Evolutionary conservation across 2,329 filamentous ascomycete genomes (phyloP).

Genomic region (Exophiala calicioides): DNA sequence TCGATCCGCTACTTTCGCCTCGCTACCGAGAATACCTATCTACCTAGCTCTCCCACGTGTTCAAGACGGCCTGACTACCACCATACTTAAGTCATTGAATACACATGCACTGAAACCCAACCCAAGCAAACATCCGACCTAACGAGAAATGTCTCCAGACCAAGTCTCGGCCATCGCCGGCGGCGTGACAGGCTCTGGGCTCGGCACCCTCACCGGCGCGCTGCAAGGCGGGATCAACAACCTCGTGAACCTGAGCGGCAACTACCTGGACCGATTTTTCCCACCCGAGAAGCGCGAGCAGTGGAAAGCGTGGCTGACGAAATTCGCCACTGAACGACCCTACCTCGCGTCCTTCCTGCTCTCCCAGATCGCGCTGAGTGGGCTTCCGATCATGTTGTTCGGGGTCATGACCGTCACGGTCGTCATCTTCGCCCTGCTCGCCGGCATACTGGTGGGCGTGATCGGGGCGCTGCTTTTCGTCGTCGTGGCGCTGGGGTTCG

Average conservation of each 20-base stretch:
- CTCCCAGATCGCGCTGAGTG: constrained; percentile 64
- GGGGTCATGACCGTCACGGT: constrained; percentile 64
- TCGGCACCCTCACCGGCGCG: constrained; percentile 12
- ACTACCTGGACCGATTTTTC: constrained; percentile 53
- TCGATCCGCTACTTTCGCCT: too few relatives aligned
- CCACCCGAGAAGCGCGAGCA: constrained; percentile 62
- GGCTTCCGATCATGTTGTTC: constrained; percentile 70
- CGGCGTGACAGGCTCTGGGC: constrained; percentile 5
- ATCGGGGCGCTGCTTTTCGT: constrained; percentile 60
- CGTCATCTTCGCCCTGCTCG: constrained; percentile 62
- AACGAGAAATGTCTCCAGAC: neutral
- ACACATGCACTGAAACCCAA: too few relatives aligned
- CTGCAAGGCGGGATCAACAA: constrained; percentile 28
- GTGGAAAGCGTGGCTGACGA: constrained; percentile 54
- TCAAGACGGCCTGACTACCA: too few relatives aligned
- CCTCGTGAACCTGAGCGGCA: constrained; percentile 19
- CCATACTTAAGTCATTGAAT: too few relatives aligned
- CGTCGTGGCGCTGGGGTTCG: constrained; percentile 67
- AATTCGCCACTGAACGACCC: constrained; percentile 65
- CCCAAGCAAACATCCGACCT: too few relatives aligned
- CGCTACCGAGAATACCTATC: too few relatives aligned
- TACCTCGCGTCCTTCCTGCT: constrained; percentile 69
- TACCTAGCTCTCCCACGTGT: too few relatives aligned
- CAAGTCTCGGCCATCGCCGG: neutral
- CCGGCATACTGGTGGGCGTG: constrained; percentile 57